These are phyloP conservation scores for Sugiyamaella xylanicola DNA, from an alignment of 1,139 yeast species.

Conservation along the genomic window DNA sequence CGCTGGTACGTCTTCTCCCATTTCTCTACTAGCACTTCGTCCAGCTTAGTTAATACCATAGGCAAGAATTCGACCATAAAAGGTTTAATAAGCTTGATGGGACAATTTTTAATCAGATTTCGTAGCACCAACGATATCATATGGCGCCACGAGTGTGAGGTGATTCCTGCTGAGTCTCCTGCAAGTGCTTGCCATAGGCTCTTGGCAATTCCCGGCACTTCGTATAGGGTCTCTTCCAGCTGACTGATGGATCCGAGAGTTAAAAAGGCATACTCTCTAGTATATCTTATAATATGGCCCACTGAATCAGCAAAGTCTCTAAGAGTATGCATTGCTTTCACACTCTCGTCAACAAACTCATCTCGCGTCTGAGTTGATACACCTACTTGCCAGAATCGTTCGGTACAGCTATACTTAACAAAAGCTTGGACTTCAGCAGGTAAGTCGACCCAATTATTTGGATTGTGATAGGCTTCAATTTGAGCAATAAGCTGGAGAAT, in stretches of 20 bases:
- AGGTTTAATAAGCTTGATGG: constrained; percentile 61
- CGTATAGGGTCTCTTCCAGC: constrained; percentile 85
- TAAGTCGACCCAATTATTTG: constrained; percentile 83
- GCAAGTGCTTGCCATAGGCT: constrained; percentile 84
- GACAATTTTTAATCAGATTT: constrained; percentile 86
- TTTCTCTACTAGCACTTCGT: constrained; percentile 63
- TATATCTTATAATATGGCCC: constrained; percentile 94
- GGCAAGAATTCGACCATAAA: constrained; percentile 83
- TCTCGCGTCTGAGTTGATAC: constrained; percentile 93
- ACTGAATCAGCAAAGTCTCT: constrained; percentile 97
- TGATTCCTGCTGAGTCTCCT: constrained; percentile 81
- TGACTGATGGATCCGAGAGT: constrained; percentile 90
- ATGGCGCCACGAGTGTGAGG: constrained; percentile 96
- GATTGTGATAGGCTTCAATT: constrained; percentile 92
- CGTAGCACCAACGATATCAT: constrained; percentile 88
- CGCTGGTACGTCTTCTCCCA: constrained; percentile 75
- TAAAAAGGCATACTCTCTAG: constrained; percentile 91
- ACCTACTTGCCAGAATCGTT: constrained; percentile 98
- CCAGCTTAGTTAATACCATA: constrained; percentile 69
- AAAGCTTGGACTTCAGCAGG: constrained; percentile 90
- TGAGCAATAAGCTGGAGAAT: constrained; percentile 83
- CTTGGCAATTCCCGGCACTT: constrained; percentile 76
- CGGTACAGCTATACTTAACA: constrained; percentile 83
- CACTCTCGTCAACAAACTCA: constrained; percentile 91
- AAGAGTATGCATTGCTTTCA: constrained; percentile 87